A percentile compares a stretch with the other conserved stretches of the same genome.
phyloP scores from a whole-genome alignment of 495 filamentous ascomycete genomes.

The Hypoxylon lenormandii region DNA sequence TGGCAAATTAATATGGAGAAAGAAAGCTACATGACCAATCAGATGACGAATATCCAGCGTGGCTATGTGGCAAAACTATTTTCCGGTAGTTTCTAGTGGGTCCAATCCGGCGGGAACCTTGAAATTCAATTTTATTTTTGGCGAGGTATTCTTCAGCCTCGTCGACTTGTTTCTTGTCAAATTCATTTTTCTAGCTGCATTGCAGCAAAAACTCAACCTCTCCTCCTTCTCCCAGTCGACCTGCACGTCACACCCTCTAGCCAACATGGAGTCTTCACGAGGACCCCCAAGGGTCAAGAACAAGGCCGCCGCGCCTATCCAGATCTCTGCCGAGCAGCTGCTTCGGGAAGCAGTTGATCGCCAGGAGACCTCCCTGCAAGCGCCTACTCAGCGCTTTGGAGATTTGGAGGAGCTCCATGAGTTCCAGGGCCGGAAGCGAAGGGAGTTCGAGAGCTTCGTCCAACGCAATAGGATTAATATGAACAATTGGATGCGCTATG shows the following conservation, averaged over 20 bases:
- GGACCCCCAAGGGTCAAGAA: constrained; percentile 97
- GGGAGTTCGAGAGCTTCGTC: constrained; percentile 98
- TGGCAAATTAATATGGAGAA: constrained; percentile 35
- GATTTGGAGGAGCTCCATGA: constrained; percentile 98
- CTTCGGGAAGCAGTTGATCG: constrained; percentile 97
- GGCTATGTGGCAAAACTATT: constrained; percentile 16
- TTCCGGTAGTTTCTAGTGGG: constrained; percentile 13
- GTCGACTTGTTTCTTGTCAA: constrained; percentile 13
- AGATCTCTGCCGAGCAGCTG: constrained; percentile 96
- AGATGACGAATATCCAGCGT: background rate
- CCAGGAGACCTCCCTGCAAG: constrained; percentile 87
- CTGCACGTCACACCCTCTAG: background rate
- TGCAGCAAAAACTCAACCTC: background rate
- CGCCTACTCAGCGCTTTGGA: constrained; percentile 92
- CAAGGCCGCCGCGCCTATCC: constrained; percentile 86
- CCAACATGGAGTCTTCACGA: constrained; percentile 88
- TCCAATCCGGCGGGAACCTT: background rate
- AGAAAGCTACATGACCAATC: constrained; percentile 12
- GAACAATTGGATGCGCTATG: constrained; percentile 99
- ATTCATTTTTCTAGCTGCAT: constrained; percentile 5
- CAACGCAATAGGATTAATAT: constrained; percentile 93
- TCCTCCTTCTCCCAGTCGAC: background rate
- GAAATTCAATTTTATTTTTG: background rate
- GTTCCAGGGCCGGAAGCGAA: constrained; percentile 93
- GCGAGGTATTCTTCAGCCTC: constrained; percentile 27